Conservation (phyloP, 192 early-diverging fungal species). For the Dispira simplex region DNA sequence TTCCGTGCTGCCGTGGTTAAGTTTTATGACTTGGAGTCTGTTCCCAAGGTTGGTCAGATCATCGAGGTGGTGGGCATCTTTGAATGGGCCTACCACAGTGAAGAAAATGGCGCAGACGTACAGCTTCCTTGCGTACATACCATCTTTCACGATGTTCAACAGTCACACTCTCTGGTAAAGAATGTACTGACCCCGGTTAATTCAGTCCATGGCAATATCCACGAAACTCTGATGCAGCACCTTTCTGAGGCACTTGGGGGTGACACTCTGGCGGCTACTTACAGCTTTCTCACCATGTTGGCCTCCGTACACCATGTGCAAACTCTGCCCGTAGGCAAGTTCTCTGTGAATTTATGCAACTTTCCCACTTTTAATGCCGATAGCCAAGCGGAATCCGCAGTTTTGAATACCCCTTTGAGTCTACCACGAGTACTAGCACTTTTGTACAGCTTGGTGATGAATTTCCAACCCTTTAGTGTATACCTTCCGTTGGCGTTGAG, state of each 20-base stretch:
- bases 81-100: constrained; percentile 3
- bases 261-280: constrained; percentile 50
- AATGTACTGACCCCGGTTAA: constrained; percentile 6
- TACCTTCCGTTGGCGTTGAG: constrained; percentile 43
- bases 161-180: constrained; percentile 11
- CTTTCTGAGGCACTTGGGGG: constrained; percentile 39
- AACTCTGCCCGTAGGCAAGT: constrained; percentile 44
- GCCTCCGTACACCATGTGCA: constrained; percentile 29
- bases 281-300: constrained; percentile 48
- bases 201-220: constrained; percentile 14
- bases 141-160: constrained; percentile 16
- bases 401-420: constrained; percentile 17
- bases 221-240: constrained; percentile 22
- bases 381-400: constrained; percentile 16
- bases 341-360: constrained; percentile 47
- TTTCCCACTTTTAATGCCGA: constrained; percentile 15
- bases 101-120: background rate
- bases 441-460: constrained; percentile 13
- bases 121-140: constrained; percentile 29
- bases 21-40: constrained; percentile 4
- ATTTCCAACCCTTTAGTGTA: constrained; percentile 37
- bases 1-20: constrained; percentile 4
- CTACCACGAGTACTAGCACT: constrained; percentile 15
- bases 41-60: background rate
- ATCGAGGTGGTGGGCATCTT: constrained; percentile 12